Base-by-base conservation (phyloP, 805 yeast species). In the Ogataea degrootiae region DNA sequence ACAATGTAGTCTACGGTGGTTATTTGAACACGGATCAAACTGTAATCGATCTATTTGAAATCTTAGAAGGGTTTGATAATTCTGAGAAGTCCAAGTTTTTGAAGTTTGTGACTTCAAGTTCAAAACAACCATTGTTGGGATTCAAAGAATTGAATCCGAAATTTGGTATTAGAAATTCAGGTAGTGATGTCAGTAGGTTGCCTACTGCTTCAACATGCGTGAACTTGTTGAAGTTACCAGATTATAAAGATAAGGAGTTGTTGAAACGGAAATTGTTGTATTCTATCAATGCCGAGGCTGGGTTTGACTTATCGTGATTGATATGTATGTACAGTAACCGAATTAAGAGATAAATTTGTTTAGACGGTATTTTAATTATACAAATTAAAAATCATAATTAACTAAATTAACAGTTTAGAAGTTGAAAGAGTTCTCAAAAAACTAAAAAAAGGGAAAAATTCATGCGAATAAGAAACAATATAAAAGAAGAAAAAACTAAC, bases 201-300 rank as follows among this genome's bases (percentile, higher is more conserved):
- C 99, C 99, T 0, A 88, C 97, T 0, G 86, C 98, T 0, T 82
- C 97, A 0, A 94, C 99, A 0, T 94, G 99, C 72, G 87, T 90
- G 31, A 94, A 94, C 60, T 66, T 94, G 48, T 70, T 94, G 51
- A 90, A 85, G 59, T 65, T 94, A 26, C 99, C 99, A 0, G 85
- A 90, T 61, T 94, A 94, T 63, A 68, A 71, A 53, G 70, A 85
- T 55, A 85, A 82, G 57, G 64, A 71, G 37, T 23, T 75, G 2
- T 67, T 94, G 39, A 74, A 74, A 47, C 67, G 75, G 39, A 91
- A 90, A 62, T 66, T 92, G 45, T 61, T 89, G 22, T 88, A 85
- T 62, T 81, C 96, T 1, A 90, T 94, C 43, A 79, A 81, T 47
- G 74, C 91, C 0, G 89, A 83, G 3, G 90, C 97, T 1, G 87